Evolutionary conservation across 495 filamentous ascomycete genomes (phyloP).

Genomic region (Ramalina intermedia): DNA sequence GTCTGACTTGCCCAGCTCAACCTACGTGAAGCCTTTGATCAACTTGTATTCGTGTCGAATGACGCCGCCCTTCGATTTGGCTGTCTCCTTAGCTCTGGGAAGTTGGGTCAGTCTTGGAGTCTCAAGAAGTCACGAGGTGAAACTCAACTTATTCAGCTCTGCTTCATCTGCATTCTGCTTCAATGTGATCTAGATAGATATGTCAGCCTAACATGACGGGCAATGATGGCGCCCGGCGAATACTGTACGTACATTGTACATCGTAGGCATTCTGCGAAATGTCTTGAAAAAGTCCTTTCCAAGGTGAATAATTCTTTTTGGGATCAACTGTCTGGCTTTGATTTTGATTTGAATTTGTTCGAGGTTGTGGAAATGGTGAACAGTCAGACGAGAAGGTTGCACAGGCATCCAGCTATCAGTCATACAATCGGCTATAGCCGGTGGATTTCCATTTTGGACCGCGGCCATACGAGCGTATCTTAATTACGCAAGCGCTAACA

Average conservation of each 20-base stretch:
- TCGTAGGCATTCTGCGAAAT: slow-evolving; percentile 22
- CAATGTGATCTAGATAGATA: slow-evolving; percentile 52
- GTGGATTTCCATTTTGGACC: too few relatives aligned
- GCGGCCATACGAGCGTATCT: too few relatives aligned
- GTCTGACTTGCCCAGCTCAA: background rate
- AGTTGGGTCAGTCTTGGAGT: background rate
- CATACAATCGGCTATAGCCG: too few relatives aligned
- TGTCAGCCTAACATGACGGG: background rate
- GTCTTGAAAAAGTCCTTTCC: background rate
- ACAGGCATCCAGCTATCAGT: too few relatives aligned
- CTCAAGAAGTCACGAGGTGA: background rate
- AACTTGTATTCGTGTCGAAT: slow-evolving; percentile 72
- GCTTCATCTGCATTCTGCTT: slow-evolving; percentile 47
- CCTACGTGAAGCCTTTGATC: slow-evolving; percentile 87
- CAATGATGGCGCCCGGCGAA: background rate
- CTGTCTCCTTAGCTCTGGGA: slow-evolving; percentile 56
- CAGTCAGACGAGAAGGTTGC: too few relatives aligned
- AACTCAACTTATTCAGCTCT: slow-evolving; percentile 47
- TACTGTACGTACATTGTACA: slow-evolving; percentile 46
- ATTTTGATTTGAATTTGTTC: too few relatives aligned
- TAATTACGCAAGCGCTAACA: too few relatives aligned
- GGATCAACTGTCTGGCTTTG: too few relatives aligned
- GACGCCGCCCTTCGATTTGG: slow-evolving; percentile 55
- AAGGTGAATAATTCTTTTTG: too few relatives aligned
- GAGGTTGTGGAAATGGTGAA: too few relatives aligned